phyloP scores from a whole-genome alignment of 495 filamentous ascomycete genomes.

The Cenococcum geophilum region DNA sequence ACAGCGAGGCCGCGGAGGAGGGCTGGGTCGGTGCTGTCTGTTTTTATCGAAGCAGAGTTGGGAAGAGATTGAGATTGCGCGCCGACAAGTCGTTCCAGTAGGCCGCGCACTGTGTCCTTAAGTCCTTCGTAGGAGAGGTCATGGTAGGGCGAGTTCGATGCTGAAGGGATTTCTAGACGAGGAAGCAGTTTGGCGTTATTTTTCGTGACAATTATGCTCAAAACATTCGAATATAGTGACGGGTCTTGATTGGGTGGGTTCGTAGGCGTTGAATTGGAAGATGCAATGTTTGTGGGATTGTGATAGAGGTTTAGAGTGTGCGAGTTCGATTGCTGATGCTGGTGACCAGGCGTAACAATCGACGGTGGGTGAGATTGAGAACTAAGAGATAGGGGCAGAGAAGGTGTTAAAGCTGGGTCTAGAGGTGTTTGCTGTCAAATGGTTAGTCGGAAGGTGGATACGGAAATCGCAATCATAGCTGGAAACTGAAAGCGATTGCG shows the following conservation, averaged over 20 bases:
- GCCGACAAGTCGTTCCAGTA: background rate
- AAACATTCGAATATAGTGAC: background rate
- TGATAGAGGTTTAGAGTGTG: background rate
- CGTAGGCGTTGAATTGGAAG: background rate
- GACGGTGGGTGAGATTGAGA: too few relatives aligned
- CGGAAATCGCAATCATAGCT: too few relatives aligned
- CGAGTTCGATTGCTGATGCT: too few relatives aligned
- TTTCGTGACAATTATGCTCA: background rate
- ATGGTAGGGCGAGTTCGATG: background rate
- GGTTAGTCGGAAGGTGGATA: background rate
- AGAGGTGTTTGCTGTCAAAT: background rate
- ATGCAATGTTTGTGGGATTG: background rate
- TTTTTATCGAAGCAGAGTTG: background rate
- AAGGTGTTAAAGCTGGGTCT: background rate
- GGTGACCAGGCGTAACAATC: too few relatives aligned
- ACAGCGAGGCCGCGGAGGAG: conserved; percentile 22
- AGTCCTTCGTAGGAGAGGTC: background rate
- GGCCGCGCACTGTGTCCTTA: background rate
- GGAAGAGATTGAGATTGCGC: background rate
- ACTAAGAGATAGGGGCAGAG: background rate
- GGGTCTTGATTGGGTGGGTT: background rate
- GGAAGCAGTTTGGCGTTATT: background rate
- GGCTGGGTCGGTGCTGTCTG: conserved; percentile 11
- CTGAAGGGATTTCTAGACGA: background rate
- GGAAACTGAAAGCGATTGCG: too few relatives aligned